A percentile compares a stretch with the other conserved stretches of the same genome.
These are phyloP conservation scores for Thalassiosira livingstoniorum DNA, from an alignment of 352 stramenopile species.

Conservation along the genomic window DNA sequence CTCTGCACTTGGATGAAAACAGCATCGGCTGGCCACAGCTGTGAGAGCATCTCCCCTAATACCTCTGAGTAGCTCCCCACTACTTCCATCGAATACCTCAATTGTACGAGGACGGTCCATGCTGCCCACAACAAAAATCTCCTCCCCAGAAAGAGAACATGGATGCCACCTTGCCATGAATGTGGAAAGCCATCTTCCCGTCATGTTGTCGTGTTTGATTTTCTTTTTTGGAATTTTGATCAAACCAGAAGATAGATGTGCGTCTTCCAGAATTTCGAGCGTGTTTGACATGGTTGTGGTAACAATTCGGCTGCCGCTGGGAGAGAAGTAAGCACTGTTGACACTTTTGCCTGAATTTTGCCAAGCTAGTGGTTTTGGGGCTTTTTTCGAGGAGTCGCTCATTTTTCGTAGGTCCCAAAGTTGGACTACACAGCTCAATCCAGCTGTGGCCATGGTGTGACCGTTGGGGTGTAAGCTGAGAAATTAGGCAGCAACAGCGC, in stretches of 20 bases:
- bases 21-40: slow-evolving; percentile 77
- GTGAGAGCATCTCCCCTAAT: slow-evolving; percentile 69
- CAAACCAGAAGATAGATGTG: slow-evolving; percentile 50
- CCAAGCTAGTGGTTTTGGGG: slow-evolving; percentile 59
- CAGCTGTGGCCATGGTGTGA: slow-evolving; percentile 67
- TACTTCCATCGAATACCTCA: slow-evolving; percentile 68
- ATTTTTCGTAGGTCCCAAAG: slow-evolving; percentile 77
- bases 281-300: slow-evolving; percentile 72
- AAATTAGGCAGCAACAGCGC: not conserved
- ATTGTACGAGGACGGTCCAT: slow-evolving; percentile 76
- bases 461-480: slow-evolving; percentile 77
- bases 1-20: slow-evolving; percentile 75
- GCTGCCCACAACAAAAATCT: slow-evolving; percentile 79
- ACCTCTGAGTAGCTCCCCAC: slow-evolving; percentile 47
- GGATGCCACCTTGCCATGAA: slow-evolving; percentile 84
- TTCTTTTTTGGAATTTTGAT: slow-evolving; percentile 52
- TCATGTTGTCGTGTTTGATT: slow-evolving; percentile 83
- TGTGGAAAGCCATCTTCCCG: slow-evolving; percentile 80
- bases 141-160: slow-evolving; percentile 26
- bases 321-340: slow-evolving; percentile 82
- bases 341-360: slow-evolving; percentile 59
- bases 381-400: slow-evolving; percentile 28
- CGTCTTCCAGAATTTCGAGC: slow-evolving; percentile 76
- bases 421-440: slow-evolving; percentile 60
- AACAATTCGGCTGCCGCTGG: slow-evolving; percentile 66